Conservation (phyloP, 176 grass and related monocot species). For the Oryza longistaminata region DNA sequence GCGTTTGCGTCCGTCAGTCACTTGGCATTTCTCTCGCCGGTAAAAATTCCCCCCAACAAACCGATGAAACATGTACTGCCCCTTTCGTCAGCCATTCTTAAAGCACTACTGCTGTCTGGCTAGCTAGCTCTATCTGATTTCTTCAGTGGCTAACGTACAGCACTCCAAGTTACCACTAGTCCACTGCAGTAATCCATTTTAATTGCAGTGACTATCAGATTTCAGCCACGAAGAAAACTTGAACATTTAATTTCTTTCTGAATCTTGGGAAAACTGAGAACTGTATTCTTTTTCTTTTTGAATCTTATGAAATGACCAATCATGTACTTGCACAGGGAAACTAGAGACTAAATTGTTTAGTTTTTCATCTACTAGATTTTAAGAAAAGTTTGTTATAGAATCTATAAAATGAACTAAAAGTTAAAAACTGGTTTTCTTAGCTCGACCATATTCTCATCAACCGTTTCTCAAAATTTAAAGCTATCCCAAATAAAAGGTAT, state of each 20-base stretch:
- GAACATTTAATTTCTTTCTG: too few species aligned
- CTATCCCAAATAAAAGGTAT: neutral
- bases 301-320: neutral
- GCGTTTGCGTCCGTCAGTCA: conserved; percentile 3
- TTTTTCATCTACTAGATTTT: too few species aligned
- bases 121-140: neutral
- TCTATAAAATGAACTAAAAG: too few species aligned
- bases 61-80: neutral
- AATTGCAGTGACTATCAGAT: neutral
- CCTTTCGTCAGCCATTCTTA: neutral
- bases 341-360: neutral
- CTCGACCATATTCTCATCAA: too few species aligned
- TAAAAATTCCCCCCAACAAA: neutral
- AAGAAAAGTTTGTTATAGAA: too few species aligned
- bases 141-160: neutral
- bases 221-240: too few species aligned
- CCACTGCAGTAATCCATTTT: neutral
- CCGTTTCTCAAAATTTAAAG: too few species aligned
- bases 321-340: neutral
- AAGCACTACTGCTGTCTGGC: neutral
- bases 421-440: too few species aligned
- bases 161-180: neutral
- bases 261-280: too few species aligned
- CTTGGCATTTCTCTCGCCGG: neutral
- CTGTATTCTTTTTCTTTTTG: neutral